Evolutionary conservation across 2,329 filamentous ascomycete genomes (phyloP).

Genomic region (Aspergillus novofumigatus): DNA sequence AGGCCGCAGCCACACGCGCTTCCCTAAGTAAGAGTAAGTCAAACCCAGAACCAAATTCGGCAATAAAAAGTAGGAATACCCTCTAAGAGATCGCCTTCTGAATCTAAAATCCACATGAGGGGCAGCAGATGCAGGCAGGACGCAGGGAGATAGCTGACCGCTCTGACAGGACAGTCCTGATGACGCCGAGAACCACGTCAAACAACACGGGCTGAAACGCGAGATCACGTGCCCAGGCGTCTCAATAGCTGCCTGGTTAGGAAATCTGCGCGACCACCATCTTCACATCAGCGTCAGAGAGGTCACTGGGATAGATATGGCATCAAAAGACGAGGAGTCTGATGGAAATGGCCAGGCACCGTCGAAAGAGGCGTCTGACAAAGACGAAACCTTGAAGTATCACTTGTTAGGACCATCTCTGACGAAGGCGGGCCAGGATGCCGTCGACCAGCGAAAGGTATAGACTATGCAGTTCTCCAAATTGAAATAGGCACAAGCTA

Average conservation of each 20-base stretch:
- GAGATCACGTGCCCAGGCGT: conserved; percentile 33
- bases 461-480: conserved; percentile 11
- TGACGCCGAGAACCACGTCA: conserved; percentile 12
- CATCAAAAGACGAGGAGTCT: conserved; percentile 15
- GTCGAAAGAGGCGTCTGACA: conserved; percentile 2
- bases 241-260: conserved; percentile 24
- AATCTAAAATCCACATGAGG: conserved; percentile 62
- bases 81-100: conserved; percentile 45
- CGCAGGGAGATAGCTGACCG: not conserved
- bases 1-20: conserved; percentile 77
- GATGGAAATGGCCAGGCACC: conserved; percentile 4
- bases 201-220: conserved; percentile 24
- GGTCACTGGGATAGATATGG: conserved; percentile 19
- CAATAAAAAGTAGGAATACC: conserved; percentile 49
- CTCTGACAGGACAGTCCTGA: not conserved
- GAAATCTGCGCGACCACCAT: conserved; percentile 7
- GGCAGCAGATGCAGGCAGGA: conserved; percentile 5
- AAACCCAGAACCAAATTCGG: not conserved
- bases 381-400: conserved; percentile 74
- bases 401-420: conserved; percentile 83
- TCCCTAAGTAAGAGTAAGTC: conserved; percentile 46
- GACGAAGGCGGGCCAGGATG: conserved; percentile 88
- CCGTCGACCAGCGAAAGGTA: conserved; percentile 85
- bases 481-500: conserved; percentile 1
- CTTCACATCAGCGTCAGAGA: not conserved